These are phyloP conservation scores for Glaciozyma martinii DNA, from an alignment of 768 basidiomycete genomes.

Conservation along the genomic window DNA sequence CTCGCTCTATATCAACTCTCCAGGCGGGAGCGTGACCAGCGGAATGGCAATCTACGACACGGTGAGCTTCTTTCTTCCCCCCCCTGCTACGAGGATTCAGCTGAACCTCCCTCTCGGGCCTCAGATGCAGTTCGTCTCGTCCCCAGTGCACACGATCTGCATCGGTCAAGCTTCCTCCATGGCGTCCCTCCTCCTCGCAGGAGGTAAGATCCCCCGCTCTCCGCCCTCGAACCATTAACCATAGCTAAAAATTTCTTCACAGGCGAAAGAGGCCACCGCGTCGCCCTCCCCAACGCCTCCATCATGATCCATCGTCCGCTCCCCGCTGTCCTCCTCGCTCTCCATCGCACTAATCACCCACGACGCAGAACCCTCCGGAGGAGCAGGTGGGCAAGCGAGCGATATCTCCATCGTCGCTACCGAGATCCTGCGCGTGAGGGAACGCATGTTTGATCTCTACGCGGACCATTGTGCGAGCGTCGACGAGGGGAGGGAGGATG, in stretches of 20 bases:
- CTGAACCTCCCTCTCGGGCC: too few species aligned
- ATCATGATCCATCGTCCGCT: constrained; percentile 95
- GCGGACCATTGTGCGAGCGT: constrained; percentile 19
- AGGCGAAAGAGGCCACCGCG: constrained; percentile 80
- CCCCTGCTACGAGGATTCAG: too few species aligned
- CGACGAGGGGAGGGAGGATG: constrained; percentile 10
- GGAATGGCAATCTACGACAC: constrained; percentile 97
- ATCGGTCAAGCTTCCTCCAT: constrained; percentile 91
- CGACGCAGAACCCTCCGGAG: constrained; percentile 86
- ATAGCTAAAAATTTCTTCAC: neutral
- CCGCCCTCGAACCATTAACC: neutral
- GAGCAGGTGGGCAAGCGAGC: constrained; percentile 86
- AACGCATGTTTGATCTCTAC: constrained; percentile 30
- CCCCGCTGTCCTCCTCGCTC: constrained; percentile 16
- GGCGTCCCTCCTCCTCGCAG: constrained; percentile 86
- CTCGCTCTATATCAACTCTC: constrained; percentile 93
- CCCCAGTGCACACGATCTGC: constrained; percentile 93
- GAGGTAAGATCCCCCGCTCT: constrained; percentile 35
- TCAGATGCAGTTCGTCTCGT: constrained; percentile 65
- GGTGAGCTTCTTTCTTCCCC: constrained; percentile 46
- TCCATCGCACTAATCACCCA: neutral
- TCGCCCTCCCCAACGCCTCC: constrained; percentile 82
- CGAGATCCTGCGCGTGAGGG: constrained; percentile 46
- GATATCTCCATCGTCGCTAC: constrained; percentile 58
- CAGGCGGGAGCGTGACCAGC: constrained; percentile 90